Conservation (phyloP, 495 filamentous ascomycete genomes). For the Podospora pseudocomata region DNA sequence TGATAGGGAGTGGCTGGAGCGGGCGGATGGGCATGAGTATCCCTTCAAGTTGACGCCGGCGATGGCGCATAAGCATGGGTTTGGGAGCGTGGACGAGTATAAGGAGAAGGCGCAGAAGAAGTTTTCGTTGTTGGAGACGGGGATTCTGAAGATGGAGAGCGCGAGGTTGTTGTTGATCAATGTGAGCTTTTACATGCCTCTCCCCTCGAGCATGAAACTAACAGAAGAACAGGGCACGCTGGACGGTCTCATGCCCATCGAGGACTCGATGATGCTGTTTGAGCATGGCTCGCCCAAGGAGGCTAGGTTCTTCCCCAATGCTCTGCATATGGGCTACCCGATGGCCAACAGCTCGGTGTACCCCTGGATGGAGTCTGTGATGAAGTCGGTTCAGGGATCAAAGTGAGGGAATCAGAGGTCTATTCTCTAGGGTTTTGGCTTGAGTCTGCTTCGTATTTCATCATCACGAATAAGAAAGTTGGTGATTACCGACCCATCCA, state of each 20-base stretch:
- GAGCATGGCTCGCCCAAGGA: constrained; percentile 73
- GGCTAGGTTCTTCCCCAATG: constrained; percentile 56
- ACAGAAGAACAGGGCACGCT: constrained; percentile 52
- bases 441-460: not conserved
- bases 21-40: constrained; percentile 72
- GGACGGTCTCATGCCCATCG: constrained; percentile 73
- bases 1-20: constrained; percentile 58
- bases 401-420: not conserved
- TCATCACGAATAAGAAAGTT: not conserved
- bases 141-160: constrained; percentile 60
- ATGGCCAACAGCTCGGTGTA: constrained; percentile 50
- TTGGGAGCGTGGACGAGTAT: constrained; percentile 55
- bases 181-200: constrained; percentile 37
- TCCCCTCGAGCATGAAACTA: constrained; percentile 12
- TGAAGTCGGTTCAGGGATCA: constrained; percentile 31
- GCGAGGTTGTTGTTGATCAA: constrained; percentile 66
- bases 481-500: constrained; percentile 78
- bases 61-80: constrained; percentile 71
- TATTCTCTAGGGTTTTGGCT: not conserved
- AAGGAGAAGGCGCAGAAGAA: constrained; percentile 58
- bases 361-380: constrained; percentile 53
- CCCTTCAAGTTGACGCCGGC: constrained; percentile 66
- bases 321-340: constrained; percentile 66
- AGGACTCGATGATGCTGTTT: constrained; percentile 65
- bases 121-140: constrained; percentile 70